Evolutionary conservation across 2,329 filamentous ascomycete genomes (phyloP).

Genomic region (Cylindrodendrum hubeiense): DNA sequence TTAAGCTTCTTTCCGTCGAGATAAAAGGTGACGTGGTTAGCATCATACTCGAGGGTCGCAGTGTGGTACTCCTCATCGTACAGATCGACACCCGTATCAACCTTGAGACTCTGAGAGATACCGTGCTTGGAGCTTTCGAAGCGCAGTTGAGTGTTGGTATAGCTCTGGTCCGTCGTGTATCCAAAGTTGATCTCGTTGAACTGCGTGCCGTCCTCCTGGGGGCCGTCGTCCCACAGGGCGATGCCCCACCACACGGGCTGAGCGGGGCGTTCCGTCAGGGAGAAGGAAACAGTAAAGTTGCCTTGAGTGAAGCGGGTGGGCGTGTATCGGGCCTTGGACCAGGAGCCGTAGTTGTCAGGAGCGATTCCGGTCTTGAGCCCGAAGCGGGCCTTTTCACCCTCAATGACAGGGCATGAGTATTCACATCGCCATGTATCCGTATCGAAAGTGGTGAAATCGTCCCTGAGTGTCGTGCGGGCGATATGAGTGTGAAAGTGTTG

Average conservation of each 20-base stretch:
- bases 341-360: constrained; percentile 29
- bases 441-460: constrained; percentile 31
- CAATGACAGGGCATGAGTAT: constrained; percentile 33
- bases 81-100: constrained; percentile 27
- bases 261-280: constrained; percentile 22
- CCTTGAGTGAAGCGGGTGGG: constrained; percentile 30
- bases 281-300: constrained; percentile 29
- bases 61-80: constrained; percentile 31
- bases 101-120: neutral
- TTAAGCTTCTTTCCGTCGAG: constrained; percentile 26
- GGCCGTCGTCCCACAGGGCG: constrained; percentile 30
- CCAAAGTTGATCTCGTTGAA: constrained; percentile 41
- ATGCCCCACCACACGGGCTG: constrained; percentile 36
- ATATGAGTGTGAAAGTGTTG: neutral
- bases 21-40: constrained; percentile 29
- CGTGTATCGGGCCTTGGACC: constrained; percentile 32
- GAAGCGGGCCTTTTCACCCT: constrained; percentile 30
- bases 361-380: constrained; percentile 16
- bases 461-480: constrained; percentile 14
- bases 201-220: neutral
- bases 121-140: constrained; percentile 32
- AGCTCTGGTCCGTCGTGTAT: constrained; percentile 29
- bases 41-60: constrained; percentile 32
- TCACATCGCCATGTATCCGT: constrained; percentile 26
- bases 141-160: constrained; percentile 18